These are phyloP conservation scores for Dimargaris verticillata DNA, from an alignment of 192 early-diverging fungal genomes.

Conservation along the genomic window DNA sequence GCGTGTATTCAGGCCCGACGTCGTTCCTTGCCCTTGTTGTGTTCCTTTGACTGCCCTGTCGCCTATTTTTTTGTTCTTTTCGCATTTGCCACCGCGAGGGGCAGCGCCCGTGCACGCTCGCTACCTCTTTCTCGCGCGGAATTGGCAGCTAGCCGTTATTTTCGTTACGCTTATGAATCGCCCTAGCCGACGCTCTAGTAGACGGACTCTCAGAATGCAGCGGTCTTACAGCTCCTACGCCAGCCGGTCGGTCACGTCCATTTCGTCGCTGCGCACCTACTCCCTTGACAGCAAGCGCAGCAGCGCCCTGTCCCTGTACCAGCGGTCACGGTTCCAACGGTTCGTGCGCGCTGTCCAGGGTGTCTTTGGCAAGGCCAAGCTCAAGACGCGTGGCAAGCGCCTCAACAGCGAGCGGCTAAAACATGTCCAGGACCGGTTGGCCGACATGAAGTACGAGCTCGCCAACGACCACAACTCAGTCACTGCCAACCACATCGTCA, in stretches of 20 bases:
- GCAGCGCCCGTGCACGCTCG: no score
- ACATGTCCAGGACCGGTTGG: slow-evolving; percentile 1
- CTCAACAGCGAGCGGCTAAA: background rate
- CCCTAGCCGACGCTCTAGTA: no score
- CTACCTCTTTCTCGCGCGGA: no score
- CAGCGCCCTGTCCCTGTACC: background rate
- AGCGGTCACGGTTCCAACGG: background rate
- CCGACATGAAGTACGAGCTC: background rate
- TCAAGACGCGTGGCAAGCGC: background rate
- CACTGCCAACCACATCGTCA: background rate
- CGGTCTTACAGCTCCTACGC: background rate
- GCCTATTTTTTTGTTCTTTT: no score
- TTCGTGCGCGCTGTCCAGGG: slow-evolving; percentile 3
- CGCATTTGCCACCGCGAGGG: no score
- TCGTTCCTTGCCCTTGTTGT: no score
- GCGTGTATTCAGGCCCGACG: no score
- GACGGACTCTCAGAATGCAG: background rate
- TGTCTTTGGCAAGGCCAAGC: slow-evolving; percentile 7
- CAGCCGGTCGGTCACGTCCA: background rate
- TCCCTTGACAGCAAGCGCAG: background rate
- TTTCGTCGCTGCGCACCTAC: slow-evolving; percentile 1
- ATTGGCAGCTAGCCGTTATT: no score
- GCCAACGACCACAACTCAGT: background rate
- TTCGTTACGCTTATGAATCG: no score
- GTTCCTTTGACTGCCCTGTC: no score